phyloP scores from a whole-genome alignment of 2,329 filamentous ascomycete genomes.

The Tolypocladium nubicola region DNA sequence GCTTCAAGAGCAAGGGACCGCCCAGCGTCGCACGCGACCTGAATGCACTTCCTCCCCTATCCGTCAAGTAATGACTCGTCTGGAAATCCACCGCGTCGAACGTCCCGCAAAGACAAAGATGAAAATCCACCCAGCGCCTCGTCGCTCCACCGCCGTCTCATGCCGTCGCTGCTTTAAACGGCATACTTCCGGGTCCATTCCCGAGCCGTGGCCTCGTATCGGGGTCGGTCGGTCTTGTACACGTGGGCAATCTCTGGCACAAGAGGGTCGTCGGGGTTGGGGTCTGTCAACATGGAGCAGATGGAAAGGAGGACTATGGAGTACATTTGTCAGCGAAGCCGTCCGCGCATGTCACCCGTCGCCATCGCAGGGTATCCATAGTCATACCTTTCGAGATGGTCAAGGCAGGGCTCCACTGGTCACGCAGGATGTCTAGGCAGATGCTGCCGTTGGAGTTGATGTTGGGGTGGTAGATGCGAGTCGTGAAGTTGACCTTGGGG shows the following conservation, averaged over 20 bases:
- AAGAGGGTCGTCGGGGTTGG: conserved; percentile 96
- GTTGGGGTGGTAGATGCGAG: conserved; percentile 98
- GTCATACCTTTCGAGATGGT: conserved; percentile 91
- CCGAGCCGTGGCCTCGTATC: conserved; percentile 91
- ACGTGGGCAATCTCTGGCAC: conserved; percentile 98
- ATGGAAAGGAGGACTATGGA: conserved; percentile 82
- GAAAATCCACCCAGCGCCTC: conserved; percentile 16
- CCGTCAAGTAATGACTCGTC: conserved; percentile 2
- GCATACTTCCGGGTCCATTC: conserved; percentile 99
- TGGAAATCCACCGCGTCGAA: not conserved
- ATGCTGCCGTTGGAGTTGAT: conserved; percentile 99
- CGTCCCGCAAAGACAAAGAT: conserved; percentile 8
- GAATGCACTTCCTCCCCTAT: conserved; percentile 1
- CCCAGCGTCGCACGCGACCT: not conserved
- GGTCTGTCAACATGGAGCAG: conserved; percentile 99
- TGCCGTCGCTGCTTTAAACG: conserved; percentile 46
- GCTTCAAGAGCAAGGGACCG: not conserved
- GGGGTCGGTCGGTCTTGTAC: conserved; percentile 95
- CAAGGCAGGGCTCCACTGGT: conserved; percentile 97
- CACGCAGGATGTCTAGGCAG: conserved; percentile 94
- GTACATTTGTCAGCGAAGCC: conserved; percentile 3
- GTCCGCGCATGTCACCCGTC: not conserved
- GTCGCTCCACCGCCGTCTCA: conserved; percentile 7
- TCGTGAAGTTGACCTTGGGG: conserved; percentile 99
- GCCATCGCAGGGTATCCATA: not conserved